Evolutionary conservation across 2,329 filamentous ascomycete species (phyloP).

Genomic region (Scortechinia acanthostroma): DNA sequence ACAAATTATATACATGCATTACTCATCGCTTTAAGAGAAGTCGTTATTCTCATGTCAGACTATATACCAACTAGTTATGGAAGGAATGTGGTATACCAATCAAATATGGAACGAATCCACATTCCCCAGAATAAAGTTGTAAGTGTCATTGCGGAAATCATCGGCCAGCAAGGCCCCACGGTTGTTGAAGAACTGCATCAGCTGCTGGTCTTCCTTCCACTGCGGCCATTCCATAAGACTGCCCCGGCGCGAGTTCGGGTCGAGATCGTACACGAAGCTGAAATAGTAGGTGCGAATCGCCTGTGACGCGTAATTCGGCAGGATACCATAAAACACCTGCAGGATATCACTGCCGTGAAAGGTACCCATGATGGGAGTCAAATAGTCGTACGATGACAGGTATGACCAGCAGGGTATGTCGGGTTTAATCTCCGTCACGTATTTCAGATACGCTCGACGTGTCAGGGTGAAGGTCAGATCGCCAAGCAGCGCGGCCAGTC

Average conservation of each 20-base stretch:
- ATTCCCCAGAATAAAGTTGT: constrained; percentile 10
- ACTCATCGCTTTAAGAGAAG: too few relatives aligned
- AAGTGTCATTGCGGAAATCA: constrained; percentile 22
- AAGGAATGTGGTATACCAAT: neutral
- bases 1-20: too few relatives aligned
- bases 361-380: constrained; percentile 67
- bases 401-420: constrained; percentile 68
- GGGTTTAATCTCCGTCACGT: constrained; percentile 35
- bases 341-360: constrained; percentile 68
- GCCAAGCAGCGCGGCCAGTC: constrained; percentile 67
- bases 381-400: constrained; percentile 65
- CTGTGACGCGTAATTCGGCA: constrained; percentile 51
- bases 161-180: constrained; percentile 21
- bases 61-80: too few relatives aligned
- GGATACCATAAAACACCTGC: constrained; percentile 60
- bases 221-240: constrained; percentile 38
- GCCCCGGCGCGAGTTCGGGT: constrained; percentile 51
- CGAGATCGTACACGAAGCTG: constrained; percentile 62
- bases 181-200: constrained; percentile 36
- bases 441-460: constrained; percentile 54
- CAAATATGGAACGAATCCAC: neutral
- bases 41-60: too few relatives aligned
- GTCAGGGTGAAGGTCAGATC: constrained; percentile 71
- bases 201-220: constrained; percentile 37
- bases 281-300: constrained; percentile 65